Conservation (phyloP, 1,284 basidiomycete genomes). For the Heterobasidion parviporum region DNA sequence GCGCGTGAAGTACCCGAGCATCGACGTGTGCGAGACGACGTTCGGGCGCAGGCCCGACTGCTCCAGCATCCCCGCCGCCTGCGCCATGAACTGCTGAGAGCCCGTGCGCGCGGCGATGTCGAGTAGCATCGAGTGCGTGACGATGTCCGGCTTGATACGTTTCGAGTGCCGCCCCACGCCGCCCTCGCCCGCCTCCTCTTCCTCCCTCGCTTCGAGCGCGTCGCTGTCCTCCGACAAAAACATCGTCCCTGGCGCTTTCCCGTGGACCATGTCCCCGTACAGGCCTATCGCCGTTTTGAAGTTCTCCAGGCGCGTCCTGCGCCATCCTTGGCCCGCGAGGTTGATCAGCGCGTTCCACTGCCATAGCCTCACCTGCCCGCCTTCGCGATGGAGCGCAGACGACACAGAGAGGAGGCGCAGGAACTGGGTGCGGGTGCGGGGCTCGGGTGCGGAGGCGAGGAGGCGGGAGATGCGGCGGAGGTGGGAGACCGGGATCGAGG, state of each 20-base stretch:
- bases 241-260: conserved; percentile 34
- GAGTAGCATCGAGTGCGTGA: conserved; percentile 62
- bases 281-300: conserved; percentile 54
- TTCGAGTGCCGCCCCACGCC: background rate
- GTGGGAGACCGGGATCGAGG: conserved; percentile 22
- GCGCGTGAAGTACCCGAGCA: conserved; percentile 48
- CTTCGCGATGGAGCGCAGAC: conserved; percentile 41
- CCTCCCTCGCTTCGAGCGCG: background rate
- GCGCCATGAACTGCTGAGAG: conserved; percentile 34
- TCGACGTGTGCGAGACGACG: conserved; percentile 50
- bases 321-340: conserved; percentile 56
- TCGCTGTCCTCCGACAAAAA: conserved; percentile 15
- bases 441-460: conserved; percentile 39
- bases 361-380: conserved; percentile 43
- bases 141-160: conserved; percentile 41
- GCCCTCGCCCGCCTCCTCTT: conserved; percentile 3
- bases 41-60: conserved; percentile 46
- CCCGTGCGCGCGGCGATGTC: conserved; percentile 49
- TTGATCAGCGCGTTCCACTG: conserved; percentile 73
- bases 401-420: conserved; percentile 57
- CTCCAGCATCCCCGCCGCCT: conserved; percentile 42
- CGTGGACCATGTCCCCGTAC: conserved; percentile 46
- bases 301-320: conserved; percentile 45
- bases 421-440: conserved; percentile 51
- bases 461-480: conserved; percentile 55